These are phyloP conservation scores for Haplographium delicatum DNA, from an alignment of 495 filamentous ascomycete genomes.

Conservation along the genomic window DNA sequence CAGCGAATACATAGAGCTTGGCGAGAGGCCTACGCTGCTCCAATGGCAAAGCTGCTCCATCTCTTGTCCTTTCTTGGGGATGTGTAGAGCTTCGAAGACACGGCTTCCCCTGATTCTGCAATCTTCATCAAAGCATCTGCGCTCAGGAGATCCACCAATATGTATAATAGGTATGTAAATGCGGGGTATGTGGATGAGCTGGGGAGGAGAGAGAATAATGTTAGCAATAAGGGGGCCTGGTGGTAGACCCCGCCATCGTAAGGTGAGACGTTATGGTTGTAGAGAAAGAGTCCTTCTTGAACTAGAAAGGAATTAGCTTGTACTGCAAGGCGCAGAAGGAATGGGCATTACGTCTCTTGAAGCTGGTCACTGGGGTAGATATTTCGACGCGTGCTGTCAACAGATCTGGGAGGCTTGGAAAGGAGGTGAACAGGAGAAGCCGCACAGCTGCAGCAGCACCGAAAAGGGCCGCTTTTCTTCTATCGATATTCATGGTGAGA, in stretches of 20 bases:
- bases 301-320: constrained; percentile 46
- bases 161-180: constrained; percentile 75
- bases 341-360: constrained; percentile 75
- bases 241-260: constrained; percentile 98
- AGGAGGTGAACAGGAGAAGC: constrained; percentile 70
- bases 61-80: constrained; percentile 71
- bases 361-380: constrained; percentile 94
- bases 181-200: constrained; percentile 57
- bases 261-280: constrained; percentile 91
- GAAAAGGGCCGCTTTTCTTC: constrained; percentile 72
- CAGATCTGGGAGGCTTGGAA: constrained; percentile 80
- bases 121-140: constrained; percentile 79
- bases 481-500: constrained; percentile 55
- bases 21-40: constrained; percentile 55
- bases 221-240: constrained; percentile 90
- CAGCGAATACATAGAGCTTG: background rate
- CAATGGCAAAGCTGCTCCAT: constrained; percentile 73
- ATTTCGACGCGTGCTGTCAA: constrained; percentile 91
- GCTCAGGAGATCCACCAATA: constrained; percentile 73
- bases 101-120: constrained; percentile 74
- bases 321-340: background rate
- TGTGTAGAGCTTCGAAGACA: constrained; percentile 63
- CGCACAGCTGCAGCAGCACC: constrained; percentile 71
- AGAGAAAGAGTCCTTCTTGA: constrained; percentile 93
- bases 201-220: constrained; percentile 84